Percentiles rank a stretch among this genome's conserved stretches.
Evolutionary conservation across 306 rosid species (phyloP).

Genomic region (Vigna unguiculata): DNA sequence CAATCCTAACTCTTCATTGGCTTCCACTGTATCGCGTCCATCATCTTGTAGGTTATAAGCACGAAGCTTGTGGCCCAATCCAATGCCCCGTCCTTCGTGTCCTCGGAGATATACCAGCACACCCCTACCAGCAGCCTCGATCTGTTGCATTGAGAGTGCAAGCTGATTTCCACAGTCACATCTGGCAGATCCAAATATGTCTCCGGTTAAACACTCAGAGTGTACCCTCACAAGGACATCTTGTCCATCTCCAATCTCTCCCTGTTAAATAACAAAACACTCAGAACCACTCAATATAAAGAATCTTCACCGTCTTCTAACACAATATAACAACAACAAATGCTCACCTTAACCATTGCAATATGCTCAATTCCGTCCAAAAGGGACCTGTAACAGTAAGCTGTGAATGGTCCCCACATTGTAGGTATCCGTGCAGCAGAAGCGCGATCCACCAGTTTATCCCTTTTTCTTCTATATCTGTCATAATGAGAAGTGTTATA

Average conservation of each 20-base stretch:
- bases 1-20: conserved; percentile 92
- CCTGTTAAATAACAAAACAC: conserved; percentile 55
- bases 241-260: conserved; percentile 90
- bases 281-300: conserved; percentile 2
- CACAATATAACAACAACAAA: conserved; percentile 7
- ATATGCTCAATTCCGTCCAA: conserved; percentile 93
- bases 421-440: conserved; percentile 91
- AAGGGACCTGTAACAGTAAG: conserved; percentile 83
- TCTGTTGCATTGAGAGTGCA: conserved; percentile 91
- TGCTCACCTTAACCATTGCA: conserved; percentile 96
- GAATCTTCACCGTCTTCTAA: conserved; percentile 21
- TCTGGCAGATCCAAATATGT: conserved; percentile 95
- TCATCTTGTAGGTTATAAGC: conserved; percentile 90
- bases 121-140: conserved; percentile 96
- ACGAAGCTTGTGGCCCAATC: conserved; percentile 95
- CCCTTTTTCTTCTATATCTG: conserved; percentile 97
- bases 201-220: conserved; percentile 98
- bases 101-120: conserved; percentile 92
- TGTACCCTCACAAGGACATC: conserved; percentile 94
- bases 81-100: conserved; percentile 97
- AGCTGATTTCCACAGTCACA: conserved; percentile 96
- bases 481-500: conserved; percentile 26
- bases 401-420: conserved; percentile 89
- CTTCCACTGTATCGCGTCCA: conserved; percentile 92
- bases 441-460: conserved; percentile 67